These are phyloP conservation scores for Calonectria hongkongensis DNA, from an alignment of 2,329 filamentous ascomycete genomes.

Conservation along the genomic window DNA sequence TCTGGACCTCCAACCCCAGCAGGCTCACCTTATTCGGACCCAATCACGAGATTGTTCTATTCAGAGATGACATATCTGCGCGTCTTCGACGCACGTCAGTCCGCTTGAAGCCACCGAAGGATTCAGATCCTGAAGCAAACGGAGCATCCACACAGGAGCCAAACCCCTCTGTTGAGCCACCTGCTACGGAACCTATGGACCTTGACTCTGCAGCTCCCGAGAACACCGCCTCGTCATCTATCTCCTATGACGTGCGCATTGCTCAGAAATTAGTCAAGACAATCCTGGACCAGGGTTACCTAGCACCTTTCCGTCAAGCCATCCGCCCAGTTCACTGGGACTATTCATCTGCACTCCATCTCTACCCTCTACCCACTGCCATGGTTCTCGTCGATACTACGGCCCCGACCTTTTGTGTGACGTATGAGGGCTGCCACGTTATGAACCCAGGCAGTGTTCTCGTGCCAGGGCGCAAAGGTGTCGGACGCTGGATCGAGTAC, in stretches of 20 bases:
- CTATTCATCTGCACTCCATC: slow-evolving; percentile 82
- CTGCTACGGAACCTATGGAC: slow-evolving; percentile 62
- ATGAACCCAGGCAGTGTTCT: slow-evolving; percentile 92
- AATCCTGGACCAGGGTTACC: slow-evolving; percentile 90
- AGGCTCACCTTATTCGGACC: slow-evolving; percentile 90
- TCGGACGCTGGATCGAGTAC: slow-evolving; percentile 92
- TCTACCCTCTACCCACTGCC: slow-evolving; percentile 92
- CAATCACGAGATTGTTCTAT: slow-evolving; percentile 89
- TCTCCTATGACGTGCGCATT: slow-evolving; percentile 72
- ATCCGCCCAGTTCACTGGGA: slow-evolving; percentile 93
- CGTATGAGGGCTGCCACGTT: slow-evolving; percentile 96
- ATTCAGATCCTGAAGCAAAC: slow-evolving; percentile 59
- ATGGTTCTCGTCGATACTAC: slow-evolving; percentile 89
- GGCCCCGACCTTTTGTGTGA: slow-evolving; percentile 87
- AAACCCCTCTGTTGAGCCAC: slow-evolving; percentile 40
- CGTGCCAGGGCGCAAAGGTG: slow-evolving; percentile 79
- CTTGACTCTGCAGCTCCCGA: slow-evolving; percentile 59
- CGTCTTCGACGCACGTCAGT: slow-evolving; percentile 86
- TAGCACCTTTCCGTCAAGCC: slow-evolving; percentile 89
- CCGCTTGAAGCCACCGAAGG: slow-evolving; percentile 73
- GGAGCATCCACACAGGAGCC: slow-evolving; percentile 48
- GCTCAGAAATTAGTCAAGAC: slow-evolving; percentile 92
- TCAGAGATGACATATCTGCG: slow-evolving; percentile 89
- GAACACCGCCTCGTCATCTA: slow-evolving; percentile 59
- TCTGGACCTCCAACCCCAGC: slow-evolving; percentile 93